Evolutionary conservation across 2,329 filamentous ascomycete species (phyloP).

Genomic region (Clonostachys rosea): DNA sequence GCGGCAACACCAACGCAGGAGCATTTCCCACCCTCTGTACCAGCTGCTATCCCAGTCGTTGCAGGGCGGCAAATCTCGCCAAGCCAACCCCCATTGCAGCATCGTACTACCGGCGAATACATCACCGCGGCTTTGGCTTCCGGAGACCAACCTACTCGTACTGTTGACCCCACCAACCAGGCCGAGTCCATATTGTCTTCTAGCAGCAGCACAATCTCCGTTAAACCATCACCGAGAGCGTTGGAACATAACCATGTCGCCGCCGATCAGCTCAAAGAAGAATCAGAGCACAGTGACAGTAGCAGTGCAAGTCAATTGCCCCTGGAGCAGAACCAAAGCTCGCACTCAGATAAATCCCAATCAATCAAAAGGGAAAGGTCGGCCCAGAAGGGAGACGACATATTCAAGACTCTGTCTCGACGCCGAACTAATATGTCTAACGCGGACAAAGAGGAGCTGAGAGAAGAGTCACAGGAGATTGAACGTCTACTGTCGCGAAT

Average conservation of each 20-base stretch:
- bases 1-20: slow-evolving; percentile 4
- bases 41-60: neutral
- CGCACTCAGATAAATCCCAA: slow-evolving; percentile 3
- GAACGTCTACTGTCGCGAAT: slow-evolving; percentile 63
- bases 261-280: neutral
- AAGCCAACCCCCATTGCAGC: neutral
- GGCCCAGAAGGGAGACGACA: slow-evolving; percentile 39
- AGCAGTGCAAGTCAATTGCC: slow-evolving; percentile 15
- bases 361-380: slow-evolving; percentile 14
- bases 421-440: slow-evolving; percentile 34
- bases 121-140: neutral
- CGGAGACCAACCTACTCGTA: slow-evolving; percentile 1
- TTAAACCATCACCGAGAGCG: neutral
- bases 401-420: slow-evolving; percentile 42
- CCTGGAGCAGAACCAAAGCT: slow-evolving; percentile 1
- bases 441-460: slow-evolving; percentile 33
- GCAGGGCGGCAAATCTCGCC: too few relatives aligned
- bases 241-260: too few relatives aligned
- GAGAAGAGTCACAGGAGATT: slow-evolving; percentile 43
- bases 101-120: neutral
- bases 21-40: neutral
- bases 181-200: neutral
- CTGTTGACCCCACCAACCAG: too few relatives aligned
- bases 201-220: neutral
- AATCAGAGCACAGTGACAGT: neutral